Evolutionary conservation across 73 alveolate genomes (phyloP).

Genomic region (Symbiodinium natans): DNA sequence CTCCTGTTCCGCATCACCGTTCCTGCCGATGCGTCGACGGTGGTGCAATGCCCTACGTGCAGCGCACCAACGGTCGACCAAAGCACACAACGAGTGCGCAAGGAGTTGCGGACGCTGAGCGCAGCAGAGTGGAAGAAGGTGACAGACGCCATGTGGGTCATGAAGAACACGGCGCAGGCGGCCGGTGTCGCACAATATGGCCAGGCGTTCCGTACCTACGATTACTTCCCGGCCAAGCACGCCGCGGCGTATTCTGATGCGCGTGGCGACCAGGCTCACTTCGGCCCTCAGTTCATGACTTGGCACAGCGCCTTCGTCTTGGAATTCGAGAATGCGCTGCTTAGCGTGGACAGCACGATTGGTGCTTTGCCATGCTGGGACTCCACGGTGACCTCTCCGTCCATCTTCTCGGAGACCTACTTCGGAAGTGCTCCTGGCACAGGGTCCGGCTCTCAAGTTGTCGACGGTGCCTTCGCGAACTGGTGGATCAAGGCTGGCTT

Average conservation of each 20-base stretch:
- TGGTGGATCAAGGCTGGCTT: neutral
- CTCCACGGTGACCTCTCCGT: neutral
- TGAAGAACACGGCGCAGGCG: conserved; percentile 8
- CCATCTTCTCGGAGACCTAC: conserved; percentile 27
- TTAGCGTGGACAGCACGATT: neutral
- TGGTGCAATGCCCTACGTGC: conserved; percentile 15
- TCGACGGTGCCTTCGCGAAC: conserved; percentile 6
- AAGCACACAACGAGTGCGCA: conserved; percentile 35
- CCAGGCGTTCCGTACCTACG: conserved; percentile 29
- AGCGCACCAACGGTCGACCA: neutral
- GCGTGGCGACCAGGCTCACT: conserved; percentile 40
- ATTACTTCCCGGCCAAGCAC: conserved; percentile 6
- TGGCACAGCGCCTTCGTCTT: conserved; percentile 29
- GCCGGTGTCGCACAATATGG: conserved; percentile 15
- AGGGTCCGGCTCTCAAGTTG: neutral
- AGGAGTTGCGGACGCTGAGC: conserved; percentile 12
- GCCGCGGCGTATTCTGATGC: conserved; percentile 5
- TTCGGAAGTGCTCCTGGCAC: conserved; percentile 28
- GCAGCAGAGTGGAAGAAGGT: conserved; percentile 22
- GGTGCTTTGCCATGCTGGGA: conserved; percentile 28
- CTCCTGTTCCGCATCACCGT: conserved; percentile 25
- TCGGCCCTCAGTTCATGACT: conserved; percentile 29
- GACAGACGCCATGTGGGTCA: conserved; percentile 12
- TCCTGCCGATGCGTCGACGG: conserved; percentile 22
- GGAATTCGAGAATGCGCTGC: conserved; percentile 36